phyloP scores from a whole-genome alignment of 176 grass and related monocot genomes.

The Phyllostachys edulis region DNA sequence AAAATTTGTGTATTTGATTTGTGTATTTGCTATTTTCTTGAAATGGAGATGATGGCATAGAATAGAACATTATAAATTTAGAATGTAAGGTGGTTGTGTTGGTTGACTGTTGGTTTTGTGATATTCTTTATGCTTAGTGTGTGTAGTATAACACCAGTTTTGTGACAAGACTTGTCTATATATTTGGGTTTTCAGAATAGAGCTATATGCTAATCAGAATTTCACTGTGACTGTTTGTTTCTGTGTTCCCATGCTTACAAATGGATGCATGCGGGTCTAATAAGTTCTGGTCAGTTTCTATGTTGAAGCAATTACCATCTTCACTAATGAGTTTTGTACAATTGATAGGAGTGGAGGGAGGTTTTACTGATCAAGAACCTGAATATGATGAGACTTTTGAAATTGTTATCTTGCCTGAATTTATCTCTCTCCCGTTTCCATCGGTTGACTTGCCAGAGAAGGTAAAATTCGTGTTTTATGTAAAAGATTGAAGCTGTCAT shows the following conservation, averaged over 20 bases:
- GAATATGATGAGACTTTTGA: slow-evolving; percentile 74
- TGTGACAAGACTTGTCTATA: neutral
- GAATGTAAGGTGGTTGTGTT: neutral
- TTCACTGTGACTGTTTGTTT: neutral
- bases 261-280: neutral
- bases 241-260: neutral
- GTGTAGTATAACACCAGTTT: neutral
- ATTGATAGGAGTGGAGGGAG: slow-evolving; percentile 85
- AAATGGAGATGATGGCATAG: neutral
- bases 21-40: neutral
- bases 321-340: neutral
- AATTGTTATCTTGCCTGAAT: slow-evolving; percentile 88
- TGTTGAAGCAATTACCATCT: neutral
- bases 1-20: neutral
- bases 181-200: neutral
- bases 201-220: neutral
- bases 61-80: neutral
- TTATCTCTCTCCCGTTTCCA: slow-evolving; percentile 77
- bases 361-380: slow-evolving; percentile 83
- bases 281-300: neutral
- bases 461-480: slow-evolving; percentile 39
- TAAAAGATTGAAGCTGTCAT: slow-evolving; percentile 1
- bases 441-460: slow-evolving; percentile 97
- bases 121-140: neutral
- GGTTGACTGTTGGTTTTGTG: neutral